A percentile compares a stretch with the other conserved stretches of the same genome.
Conservation (phyloP, 805 yeast species). For the Wickerhamiella cacticola region DNA sequence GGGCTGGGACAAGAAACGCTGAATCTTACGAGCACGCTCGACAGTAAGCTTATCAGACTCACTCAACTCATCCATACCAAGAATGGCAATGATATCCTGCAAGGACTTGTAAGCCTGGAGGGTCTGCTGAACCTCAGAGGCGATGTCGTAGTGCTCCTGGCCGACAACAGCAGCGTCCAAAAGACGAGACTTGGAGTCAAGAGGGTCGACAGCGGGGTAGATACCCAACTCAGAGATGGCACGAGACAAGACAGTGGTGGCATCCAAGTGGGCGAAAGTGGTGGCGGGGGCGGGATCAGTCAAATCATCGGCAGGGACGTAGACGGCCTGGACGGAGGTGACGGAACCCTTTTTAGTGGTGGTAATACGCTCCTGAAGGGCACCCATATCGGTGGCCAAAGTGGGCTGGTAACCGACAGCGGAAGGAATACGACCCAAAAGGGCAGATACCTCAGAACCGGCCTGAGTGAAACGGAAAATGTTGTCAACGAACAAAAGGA, state of each 20-base stretch:
- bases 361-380: constrained; percentile 99
- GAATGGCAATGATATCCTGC: constrained; percentile 99
- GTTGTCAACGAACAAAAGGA: constrained; percentile 97
- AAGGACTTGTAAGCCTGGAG: constrained; percentile 98
- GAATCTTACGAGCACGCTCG: constrained; percentile 99
- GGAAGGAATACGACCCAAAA: constrained; percentile 99
- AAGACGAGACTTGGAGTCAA: constrained; percentile 97
- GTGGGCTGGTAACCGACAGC: constrained; percentile 99
- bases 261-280: constrained; percentile 99
- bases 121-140: constrained; percentile 92
- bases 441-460: constrained; percentile 99
- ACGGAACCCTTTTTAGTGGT: constrained; percentile 99
- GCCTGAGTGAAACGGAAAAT: constrained; percentile 99
- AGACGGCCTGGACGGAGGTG: constrained; percentile 99
- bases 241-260: constrained; percentile 99
- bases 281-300: constrained; percentile 99
- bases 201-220: constrained; percentile 99
- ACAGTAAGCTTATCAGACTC: constrained; percentile 97
- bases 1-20: constrained; percentile 99
- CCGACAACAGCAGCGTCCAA: constrained; percentile 96
- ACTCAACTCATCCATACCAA: constrained; percentile 99
- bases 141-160: constrained; percentile 96
- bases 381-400: constrained; percentile 99
- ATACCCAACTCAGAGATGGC: constrained; percentile 99
- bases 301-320: constrained; percentile 99